Evolutionary conservation across 2,329 filamentous ascomycete genomes (phyloP), one percentile per base, ranked within the genome.

Genomic region (Xylaria multiplex): DNA sequence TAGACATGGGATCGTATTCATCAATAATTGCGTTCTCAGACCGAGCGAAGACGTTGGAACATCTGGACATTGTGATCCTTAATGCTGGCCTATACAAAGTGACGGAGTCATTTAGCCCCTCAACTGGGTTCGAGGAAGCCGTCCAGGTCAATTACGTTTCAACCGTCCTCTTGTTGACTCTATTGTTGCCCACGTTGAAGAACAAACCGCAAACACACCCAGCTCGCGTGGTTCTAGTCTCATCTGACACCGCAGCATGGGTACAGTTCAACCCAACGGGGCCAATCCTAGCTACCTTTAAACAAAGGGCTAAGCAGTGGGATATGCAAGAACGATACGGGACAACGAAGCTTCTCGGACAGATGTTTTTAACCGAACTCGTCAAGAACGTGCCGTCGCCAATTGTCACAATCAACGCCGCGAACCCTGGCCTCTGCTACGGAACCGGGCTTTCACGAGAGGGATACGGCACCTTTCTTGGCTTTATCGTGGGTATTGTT

Each of bases 71-170:
- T 7, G 77, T 75, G 13, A 74, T 84, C 24, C 71, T 79, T 14
- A 83, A 75, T 54, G 73, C 75, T 2, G 74, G 80, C 0, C 9
- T 73, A 13, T 46, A 16, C 22, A 65, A 59, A 66, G 81, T 14
- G 72, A 22, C 6, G 11, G 62, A 64, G 24, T 43, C 22, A 6
- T 30, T 68, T 24, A 62, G 50, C 6, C 13, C 59, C 4, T 13
- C 73, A 0, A 82, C 79, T 0, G 35, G 24, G 3, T 73, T 78
- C 0, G 85, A 87, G 67, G 74, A 75, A 22, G 80, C 75, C 2
- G 71, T 87, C 35, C 84, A 83, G 0, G 79, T 82, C 48, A 87
- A 88, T 64, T 84, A 85, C 13, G 77, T 87, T 61, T 81, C 78
- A 22, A 86, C 82, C 0, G 77, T 83, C 6, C 73, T 87, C 0